Base-by-base conservation (phyloP, 495 filamentous ascomycete species). In the Lophiostoma macrostomum region DNA sequence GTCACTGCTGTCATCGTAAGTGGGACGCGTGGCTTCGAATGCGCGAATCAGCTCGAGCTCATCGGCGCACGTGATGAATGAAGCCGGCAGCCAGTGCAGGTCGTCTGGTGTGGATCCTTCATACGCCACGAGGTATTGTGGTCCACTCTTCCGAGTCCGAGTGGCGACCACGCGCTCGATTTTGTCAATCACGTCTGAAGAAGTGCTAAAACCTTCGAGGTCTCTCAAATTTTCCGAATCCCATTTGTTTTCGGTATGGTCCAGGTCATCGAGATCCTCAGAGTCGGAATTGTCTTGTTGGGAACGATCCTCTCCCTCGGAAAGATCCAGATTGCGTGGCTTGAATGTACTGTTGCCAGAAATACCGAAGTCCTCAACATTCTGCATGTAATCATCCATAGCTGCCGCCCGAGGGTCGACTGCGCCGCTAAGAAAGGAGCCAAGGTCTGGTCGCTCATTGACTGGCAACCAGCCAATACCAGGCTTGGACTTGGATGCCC, bases 381-480 rank as follows among this genome's bases (percentile, higher is more conserved):
- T 90, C 50, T 78, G 80, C 46, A 90, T 84, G 58, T 94, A 93
- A 62, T 95, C 90, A 2, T 51, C 19, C 40, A 78, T 79, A 18
- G 87, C 38, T 3, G 82, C 72, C 0, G 76, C 83, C 10, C n/a
- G 1, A 1, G 50, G 55, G 16, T 58, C 47, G 14, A 48, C 55
- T 13, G 47, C 25, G 25, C 41, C 40, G 1, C 31, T 23, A 1
- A 59, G 41, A 23, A 59, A 48, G 4, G 24, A 2, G 6, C 39
- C 37, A 27, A 60, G 53, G 14, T 42, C 47, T 16, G 46, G 53
- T 11, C 39, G 53, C 11, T 53, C 47, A n/a, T 22, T 5, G 12
- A 6, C 18, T 0, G 49, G 60, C 19, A 50, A 38, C 61, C 61
- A 61, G 5, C 57, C 61, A 34, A 61, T 50, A 13, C 61, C 61